Evolutionary conservation across 2,329 filamentous ascomycete genomes (phyloP), one percentile per base, ranked within the genome.

Genomic region (Sporothrix sp.): DNA sequence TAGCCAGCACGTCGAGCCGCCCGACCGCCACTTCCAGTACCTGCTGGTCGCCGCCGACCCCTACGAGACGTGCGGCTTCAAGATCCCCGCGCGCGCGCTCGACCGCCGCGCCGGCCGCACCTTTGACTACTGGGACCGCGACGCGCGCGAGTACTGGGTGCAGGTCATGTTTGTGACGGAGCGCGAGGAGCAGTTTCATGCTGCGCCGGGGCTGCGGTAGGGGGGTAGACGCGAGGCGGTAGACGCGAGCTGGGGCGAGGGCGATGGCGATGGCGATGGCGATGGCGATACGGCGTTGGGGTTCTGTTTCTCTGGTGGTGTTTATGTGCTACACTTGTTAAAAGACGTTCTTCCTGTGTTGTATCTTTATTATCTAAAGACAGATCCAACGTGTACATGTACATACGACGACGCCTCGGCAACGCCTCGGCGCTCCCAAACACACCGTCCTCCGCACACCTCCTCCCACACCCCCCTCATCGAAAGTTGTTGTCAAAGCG

Each of bases 101-200:
- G 93, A 98, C 70, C 80, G 89, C 60, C 78, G 86, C 21, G 89
- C 94, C 58, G 90, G 87, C 52, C 79, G 84, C 61, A 93, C 90
- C 68, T 98, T 91, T 78, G 85, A 81, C 49, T 97, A 90, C 82
- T 98, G 90, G 74, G 93, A 98, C 68, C 83, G 85, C 54, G 93
- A 98, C 66, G 82, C 84, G 56, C 95, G 94, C 74, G 91, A 97
- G 72, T 98, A 94, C 65, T 97, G 89, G 87, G 79, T 96, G 36
- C 93, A 97, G 73, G 78, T 98, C 58, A 86, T 97, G 74, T 98
- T 97, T 71, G 93, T 96, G 79, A 97, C 93, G 35, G 93, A 98
- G 74, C 81, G 93, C 57, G 93, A 97, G 70, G 91, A 96, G 75
- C 76, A 89, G 54, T 97, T 82, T 57, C 81, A 79, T 45, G 78